Evolutionary conservation across 768 basidiomycete genomes (phyloP), one percentile per base, ranked within the genome.

Genomic region (Dentipellis fragilis): DNA sequence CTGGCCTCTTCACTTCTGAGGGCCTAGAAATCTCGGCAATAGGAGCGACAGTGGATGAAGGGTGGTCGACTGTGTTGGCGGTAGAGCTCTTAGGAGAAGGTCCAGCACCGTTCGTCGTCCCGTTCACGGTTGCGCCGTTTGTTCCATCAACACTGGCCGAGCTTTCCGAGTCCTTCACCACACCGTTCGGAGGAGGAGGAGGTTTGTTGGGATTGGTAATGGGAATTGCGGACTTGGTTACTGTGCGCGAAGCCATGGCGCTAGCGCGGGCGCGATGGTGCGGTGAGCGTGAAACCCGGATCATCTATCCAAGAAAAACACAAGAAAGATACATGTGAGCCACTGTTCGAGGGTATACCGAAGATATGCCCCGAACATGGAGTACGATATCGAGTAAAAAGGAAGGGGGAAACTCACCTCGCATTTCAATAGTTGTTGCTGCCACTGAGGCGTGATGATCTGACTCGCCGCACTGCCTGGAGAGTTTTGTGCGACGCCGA

Each of bases 181-280:
- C 11, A 10, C 48, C 48, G 29, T 49, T 69, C 10, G 71, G 58
- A 51, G 74, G 72, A 52, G 72, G 65, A 29, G 78, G 76, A 65
- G 80, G 70, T 53, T 75, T 73, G 62, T 92, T 94, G 17, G 94
- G 93, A 69, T 97, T 91, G 56, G 89, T 87, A 68, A 95, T 97
- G 47, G 90, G 83, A 58, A 96, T 89, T 40, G 91, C 89, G 34
- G 89, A 81, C 71, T 92, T 94, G 42, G 89, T 75, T 57, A 88
- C 80, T 14, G 87, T 88, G 49, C 96, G 83, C 17, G 90, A 87
- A 37, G 93, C 90, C 79, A 97, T 86, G 51, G 93, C 93, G 58
- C 88, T 94, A n/a, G 92, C 87, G 49, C 94, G 80, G 11, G 96
- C 96, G 54, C 95, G 85, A 66, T 96, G 93, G 68, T 97, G 93